These are phyloP conservation scores for Candida loeiensis DNA, from an alignment of 805 yeast species.

Conservation along the genomic window DNA sequence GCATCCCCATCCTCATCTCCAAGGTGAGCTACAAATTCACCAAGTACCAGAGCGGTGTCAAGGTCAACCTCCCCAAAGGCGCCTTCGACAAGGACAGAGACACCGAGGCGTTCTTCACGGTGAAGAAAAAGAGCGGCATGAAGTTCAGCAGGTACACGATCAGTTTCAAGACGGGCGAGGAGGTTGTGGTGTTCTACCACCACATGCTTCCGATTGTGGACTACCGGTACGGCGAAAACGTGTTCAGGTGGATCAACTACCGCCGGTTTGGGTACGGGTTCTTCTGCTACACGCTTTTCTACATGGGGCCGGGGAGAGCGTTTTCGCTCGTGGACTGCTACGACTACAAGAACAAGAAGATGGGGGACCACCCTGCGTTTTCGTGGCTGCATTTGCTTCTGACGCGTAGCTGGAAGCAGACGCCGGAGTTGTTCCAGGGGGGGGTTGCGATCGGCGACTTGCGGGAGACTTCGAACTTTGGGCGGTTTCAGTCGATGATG, in stretches of 20 bases:
- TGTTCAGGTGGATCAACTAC: slow-evolving; percentile 10
- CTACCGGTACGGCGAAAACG: slow-evolving; percentile 8
- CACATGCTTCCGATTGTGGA: slow-evolving; percentile 9
- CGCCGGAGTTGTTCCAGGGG: slow-evolving; percentile 5
- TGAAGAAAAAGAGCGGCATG: slow-evolving; percentile 2
- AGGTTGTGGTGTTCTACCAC: slow-evolving; percentile 9
- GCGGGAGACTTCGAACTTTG: slow-evolving; percentile 3
- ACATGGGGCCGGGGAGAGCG: slow-evolving; percentile 4
- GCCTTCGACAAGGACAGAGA: slow-evolving; percentile 5
- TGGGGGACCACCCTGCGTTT: slow-evolving; percentile 1
- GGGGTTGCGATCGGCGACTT: slow-evolving; percentile 8
- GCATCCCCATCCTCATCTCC: slow-evolving; percentile 6
- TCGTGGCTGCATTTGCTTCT: neutral
- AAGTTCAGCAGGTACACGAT: slow-evolving; percentile 2
- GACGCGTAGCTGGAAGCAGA: neutral
- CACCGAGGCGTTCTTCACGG: slow-evolving; percentile 3
- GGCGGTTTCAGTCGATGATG: slow-evolving; percentile 3
- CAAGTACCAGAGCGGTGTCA: slow-evolving; percentile 3
- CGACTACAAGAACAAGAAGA: slow-evolving; percentile 5
- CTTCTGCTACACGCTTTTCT: slow-evolving; percentile 4
- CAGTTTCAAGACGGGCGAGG: neutral
- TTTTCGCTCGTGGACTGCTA: slow-evolving; percentile 10
- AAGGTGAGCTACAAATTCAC: neutral
- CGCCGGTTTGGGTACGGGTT: neutral
- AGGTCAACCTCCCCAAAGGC: neutral